A percentile compares a stretch with the other conserved stretches of the same genome.
phyloP scores from a whole-genome alignment of 257 asterid genomes.

The Solanum piurae region DNA sequence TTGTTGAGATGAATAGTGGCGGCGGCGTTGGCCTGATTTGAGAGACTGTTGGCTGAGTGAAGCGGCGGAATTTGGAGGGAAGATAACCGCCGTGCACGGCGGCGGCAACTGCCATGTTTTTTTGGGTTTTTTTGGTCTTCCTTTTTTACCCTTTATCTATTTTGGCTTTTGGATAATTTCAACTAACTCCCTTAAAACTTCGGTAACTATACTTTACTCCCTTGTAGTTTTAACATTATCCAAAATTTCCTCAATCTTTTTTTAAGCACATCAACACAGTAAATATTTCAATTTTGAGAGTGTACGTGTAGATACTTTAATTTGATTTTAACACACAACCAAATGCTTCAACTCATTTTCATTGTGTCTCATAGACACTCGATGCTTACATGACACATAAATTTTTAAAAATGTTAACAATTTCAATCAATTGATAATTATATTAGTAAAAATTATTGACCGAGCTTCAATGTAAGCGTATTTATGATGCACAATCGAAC shows the following conservation, averaged over 20 bases:
- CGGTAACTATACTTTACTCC: not conserved
- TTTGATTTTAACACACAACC: too few relatives aligned
- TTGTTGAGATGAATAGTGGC: conserved; percentile 50
- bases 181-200: not conserved
- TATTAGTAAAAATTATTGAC: not conserved
- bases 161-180: not conserved
- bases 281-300: not conserved
- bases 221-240: not conserved
- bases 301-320: too few relatives aligned
- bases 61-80: conserved; percentile 37
- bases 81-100: conserved; percentile 33
- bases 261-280: not conserved
- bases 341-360: not conserved
- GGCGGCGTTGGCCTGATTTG: conserved; percentile 26
- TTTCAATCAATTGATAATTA: not conserved
- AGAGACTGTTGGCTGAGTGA: conserved; percentile 12
- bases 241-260: not conserved
- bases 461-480: too few relatives aligned
- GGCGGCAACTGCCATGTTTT: conserved; percentile 45
- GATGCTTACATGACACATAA: not conserved
- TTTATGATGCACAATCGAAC: too few relatives aligned
- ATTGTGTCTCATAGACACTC: too few relatives aligned
- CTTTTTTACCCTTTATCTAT: too few relatives aligned
- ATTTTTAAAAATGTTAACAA: not conserved
- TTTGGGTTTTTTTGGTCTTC: too few relatives aligned